A percentile compares a stretch with the other conserved stretches of the same genome.
Evolutionary conservation across 495 filamentous ascomycete species (phyloP).

Genomic region (Lepraria neglecta): DNA sequence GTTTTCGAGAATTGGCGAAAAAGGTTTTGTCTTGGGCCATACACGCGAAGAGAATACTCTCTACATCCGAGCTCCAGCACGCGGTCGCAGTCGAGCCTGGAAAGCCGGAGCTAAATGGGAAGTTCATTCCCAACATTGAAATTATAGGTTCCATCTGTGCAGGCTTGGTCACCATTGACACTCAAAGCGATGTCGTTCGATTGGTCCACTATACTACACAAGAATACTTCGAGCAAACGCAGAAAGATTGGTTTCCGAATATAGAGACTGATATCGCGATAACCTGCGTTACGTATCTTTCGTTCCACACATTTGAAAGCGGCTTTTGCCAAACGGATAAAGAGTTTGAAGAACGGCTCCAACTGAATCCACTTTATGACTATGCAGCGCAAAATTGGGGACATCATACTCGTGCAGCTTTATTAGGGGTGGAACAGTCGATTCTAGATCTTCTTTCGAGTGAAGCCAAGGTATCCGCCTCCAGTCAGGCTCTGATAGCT

Average conservation of each 20-base stretch:
- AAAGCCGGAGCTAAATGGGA: conserved; percentile 30
- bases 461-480: conserved; percentile 16
- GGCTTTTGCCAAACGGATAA: neutral
- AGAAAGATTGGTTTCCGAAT: conserved; percentile 7
- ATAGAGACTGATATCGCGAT: conserved; percentile 17
- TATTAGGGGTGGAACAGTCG: neutral
- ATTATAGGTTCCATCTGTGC: conserved; percentile 32
- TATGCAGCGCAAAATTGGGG: conserved; percentile 16
- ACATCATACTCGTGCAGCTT: conserved; percentile 22
- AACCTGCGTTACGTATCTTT: conserved; percentile 27
- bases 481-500: conserved; percentile 5
- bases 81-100: conserved; percentile 34
- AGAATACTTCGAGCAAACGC: conserved; percentile 27
- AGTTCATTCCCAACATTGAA: conserved; percentile 33
- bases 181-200: conserved; percentile 27
- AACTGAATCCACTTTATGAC: neutral
- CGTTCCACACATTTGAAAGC: conserved; percentile 4
- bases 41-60: neutral
- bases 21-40: neutral
- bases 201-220: conserved; percentile 33
- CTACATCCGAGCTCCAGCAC: conserved; percentile 18
- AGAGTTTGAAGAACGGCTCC: conserved; percentile 1
- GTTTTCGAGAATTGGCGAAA: neutral
- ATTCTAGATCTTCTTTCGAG: conserved; percentile 13
- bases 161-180: conserved; percentile 31